A percentile compares a stretch with the other conserved stretches of the same genome.
Evolutionary conservation across 257 asterid species (phyloP).

Genomic region (Nicotiana benthamiana): DNA sequence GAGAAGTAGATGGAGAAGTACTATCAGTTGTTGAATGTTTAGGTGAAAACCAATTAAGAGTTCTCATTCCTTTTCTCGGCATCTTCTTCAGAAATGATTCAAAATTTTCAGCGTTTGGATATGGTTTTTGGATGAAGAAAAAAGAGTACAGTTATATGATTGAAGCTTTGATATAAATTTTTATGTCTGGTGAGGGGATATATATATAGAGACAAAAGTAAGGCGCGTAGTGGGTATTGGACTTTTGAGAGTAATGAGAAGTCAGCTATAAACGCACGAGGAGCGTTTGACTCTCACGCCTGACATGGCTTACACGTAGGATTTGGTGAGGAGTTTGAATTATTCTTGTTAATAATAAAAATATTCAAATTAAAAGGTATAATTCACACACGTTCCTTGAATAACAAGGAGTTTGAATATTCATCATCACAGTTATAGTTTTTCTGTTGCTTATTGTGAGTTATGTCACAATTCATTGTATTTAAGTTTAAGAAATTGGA

Average conservation of each 20-base stretch:
- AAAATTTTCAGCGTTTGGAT: too few species aligned
- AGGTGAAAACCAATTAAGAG: slow-evolving; percentile 30
- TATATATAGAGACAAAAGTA: background rate
- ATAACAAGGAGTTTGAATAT: background rate
- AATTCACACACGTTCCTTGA: background rate
- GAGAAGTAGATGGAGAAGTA: slow-evolving; percentile 13
- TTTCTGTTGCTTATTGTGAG: background rate
- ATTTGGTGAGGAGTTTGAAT: background rate
- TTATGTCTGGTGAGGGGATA: background rate
- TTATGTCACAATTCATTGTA: background rate
- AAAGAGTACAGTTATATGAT: background rate
- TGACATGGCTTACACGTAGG: background rate
- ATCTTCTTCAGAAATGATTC: background rate
- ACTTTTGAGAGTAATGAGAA: background rate
- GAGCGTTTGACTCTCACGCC: background rate
- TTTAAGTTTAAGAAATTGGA: background rate
- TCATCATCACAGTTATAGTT: background rate
- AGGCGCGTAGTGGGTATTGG: background rate
- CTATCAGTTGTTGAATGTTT: slow-evolving; percentile 11
- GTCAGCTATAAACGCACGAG: background rate
- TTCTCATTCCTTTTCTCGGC: slow-evolving; percentile 71
- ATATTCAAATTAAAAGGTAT: background rate
- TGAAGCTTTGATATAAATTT: background rate
- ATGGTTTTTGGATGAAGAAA: background rate
- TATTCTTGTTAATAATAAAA: too few species aligned